Base-by-base conservation (phyloP, 768 basidiomycete genomes). In the Boletus fagicola region DNA sequence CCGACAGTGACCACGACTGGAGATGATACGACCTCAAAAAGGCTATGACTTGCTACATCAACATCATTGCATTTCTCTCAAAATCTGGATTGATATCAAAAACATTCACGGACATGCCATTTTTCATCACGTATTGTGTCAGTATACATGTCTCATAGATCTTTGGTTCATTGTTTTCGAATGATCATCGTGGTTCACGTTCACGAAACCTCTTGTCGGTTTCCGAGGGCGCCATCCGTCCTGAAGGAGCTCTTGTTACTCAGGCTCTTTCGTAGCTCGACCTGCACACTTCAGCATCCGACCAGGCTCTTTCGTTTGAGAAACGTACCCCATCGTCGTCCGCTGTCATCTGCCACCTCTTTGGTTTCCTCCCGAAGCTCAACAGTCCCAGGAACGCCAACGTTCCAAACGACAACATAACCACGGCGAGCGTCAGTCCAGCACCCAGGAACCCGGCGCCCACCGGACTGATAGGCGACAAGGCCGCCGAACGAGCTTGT, bases 361-460 rank as follows among this genome's bases (percentile, higher is more conserved):
- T 62, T 49, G 33, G 30, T 51, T 52, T 58, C 43, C 18, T 73
- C 11, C 66, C 62, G 36, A 76, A 53, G 24, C 56, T 65, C 56
- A 75, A 22, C 30, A 74, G 7, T 6, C 84, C 81, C 46, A 79
- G 49, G 65, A 79, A 77, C 16, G 65, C 67, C 35, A 84, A 64
- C 16, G 75, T 57, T 3, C 63, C 72, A 18, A 81, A 61, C 60
- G 78, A 70, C 13, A 73, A 58, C 33, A 78, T 61, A 42, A 69
- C 69, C 12, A 82, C 74, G 5, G 71, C 78, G 39, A 83, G 63
- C 13, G 78, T 78, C 57, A 86, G 64, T 13, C 83, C 82, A 4
- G 86, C 86, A 30, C 86, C 86, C 15, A 88, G 73, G 72, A 86
- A 83, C 1, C 86, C 86, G n/a, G 86, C 85, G 8, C 83, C 86